Evolutionary conservation across 2,329 filamentous ascomycete genomes (phyloP).

Genomic region (Amylocarpus encephaloides): DNA sequence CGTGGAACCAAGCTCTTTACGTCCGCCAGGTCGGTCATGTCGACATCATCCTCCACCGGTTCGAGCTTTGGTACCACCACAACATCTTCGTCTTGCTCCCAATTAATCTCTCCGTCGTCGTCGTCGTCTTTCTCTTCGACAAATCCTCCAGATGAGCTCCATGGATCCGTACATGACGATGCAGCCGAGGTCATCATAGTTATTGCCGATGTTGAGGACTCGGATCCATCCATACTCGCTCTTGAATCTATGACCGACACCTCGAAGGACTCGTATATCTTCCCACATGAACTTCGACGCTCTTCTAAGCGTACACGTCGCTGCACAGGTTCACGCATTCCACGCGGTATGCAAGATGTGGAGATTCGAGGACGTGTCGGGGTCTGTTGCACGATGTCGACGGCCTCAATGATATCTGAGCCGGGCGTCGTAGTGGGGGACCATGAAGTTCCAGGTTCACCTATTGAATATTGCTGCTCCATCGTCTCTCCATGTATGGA

Average conservation of each 20-base stretch:
- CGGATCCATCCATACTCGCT: conserved; percentile 28
- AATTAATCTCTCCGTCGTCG: conserved; percentile 29
- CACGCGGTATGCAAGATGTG: conserved; percentile 4
- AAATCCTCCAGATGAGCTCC: conserved; percentile 24
- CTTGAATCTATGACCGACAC: conserved; percentile 18
- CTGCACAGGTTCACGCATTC: conserved; percentile 15
- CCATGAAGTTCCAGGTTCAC: conserved; percentile 17
- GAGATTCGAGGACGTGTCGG: conserved; percentile 8
- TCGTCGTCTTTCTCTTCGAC: conserved; percentile 30
- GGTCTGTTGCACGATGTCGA: conserved; percentile 19
- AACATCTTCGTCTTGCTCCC: conserved; percentile 34
- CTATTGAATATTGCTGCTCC: conserved; percentile 14
- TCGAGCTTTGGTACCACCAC: conserved; percentile 50
- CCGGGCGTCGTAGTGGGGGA: conserved; percentile 19
- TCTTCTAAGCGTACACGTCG: conserved; percentile 16
- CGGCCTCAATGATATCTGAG: conserved; percentile 24
- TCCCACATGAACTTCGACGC: conserved; percentile 1
- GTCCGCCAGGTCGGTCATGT: conserved; percentile 48
- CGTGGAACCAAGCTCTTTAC: conserved; percentile 28
- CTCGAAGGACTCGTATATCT: conserved; percentile 18
- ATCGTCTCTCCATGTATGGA: conserved; percentile 12
- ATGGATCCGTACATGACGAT: conserved; percentile 26
- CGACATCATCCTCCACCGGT: conserved; percentile 44
- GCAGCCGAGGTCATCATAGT: conserved; percentile 26
- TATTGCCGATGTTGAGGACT: conserved; percentile 21